phyloP scores from a whole-genome alignment of 371 early-diverging fungal genomes.

The Umbelopsis sp. region DNA sequence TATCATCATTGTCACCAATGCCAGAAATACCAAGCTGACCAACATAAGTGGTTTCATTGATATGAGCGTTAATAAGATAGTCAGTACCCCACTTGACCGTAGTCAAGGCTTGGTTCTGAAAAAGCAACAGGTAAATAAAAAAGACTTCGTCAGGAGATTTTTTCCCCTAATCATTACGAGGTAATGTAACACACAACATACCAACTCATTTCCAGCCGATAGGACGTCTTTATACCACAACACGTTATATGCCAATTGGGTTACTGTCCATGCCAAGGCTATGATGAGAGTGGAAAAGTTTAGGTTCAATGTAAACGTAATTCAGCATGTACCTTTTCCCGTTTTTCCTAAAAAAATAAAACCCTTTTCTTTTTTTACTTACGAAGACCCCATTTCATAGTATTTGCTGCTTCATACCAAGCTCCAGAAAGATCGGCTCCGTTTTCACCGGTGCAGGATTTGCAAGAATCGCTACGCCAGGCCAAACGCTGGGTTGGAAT shows the following conservation, averaged over 20 bases:
- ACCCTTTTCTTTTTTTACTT: not conserved
- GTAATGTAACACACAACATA: not conserved
- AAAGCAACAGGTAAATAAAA: not conserved
- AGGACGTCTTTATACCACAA: conserved; percentile 24
- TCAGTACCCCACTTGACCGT: conserved; percentile 35
- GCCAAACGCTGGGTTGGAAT: conserved; percentile 33
- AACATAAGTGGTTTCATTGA: conserved; percentile 23
- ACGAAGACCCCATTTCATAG: conserved; percentile 38
- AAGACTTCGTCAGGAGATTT: not conserved
- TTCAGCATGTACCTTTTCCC: not conserved
- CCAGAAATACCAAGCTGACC: conserved; percentile 32
- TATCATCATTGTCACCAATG: conserved; percentile 22
- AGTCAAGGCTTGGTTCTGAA: conserved; percentile 22
- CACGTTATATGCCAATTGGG: conserved; percentile 31
- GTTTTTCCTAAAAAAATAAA: not conserved
- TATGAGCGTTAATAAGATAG: conserved; percentile 30
- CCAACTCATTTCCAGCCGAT: conserved; percentile 20
- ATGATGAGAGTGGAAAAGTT: not conserved
- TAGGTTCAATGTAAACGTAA: not conserved
- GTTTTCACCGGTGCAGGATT: conserved; percentile 24
- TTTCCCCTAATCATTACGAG: not conserved
- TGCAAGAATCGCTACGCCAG: conserved; percentile 35
- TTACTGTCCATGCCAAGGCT: conserved; percentile 29
- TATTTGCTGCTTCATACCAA: conserved; percentile 41
- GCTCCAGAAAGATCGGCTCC: conserved; percentile 35